Conservation (phyloP, 495 filamentous ascomycete species). For the Jackrogersella minutella region DNA sequence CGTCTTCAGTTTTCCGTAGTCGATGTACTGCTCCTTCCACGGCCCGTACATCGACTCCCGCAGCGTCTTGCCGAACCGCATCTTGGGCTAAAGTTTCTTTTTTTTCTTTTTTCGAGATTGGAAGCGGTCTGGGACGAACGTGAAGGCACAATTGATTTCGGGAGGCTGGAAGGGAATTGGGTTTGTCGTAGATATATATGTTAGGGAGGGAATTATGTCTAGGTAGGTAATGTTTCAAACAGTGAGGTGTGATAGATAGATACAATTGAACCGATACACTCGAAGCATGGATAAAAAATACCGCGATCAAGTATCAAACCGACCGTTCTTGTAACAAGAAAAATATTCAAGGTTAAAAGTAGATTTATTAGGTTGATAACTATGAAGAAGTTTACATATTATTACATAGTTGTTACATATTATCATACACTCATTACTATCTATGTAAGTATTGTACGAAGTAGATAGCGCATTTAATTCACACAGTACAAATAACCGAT, state of each 20-base stretch:
- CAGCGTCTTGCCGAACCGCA: conserved; percentile 94
- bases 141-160: neutral
- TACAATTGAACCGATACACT: neutral
- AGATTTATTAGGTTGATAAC: neutral
- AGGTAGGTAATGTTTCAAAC: neutral
- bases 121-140: neutral
- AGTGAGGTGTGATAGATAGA: neutral
- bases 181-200: neutral
- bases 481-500: no score
- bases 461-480: no score
- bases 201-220: neutral
- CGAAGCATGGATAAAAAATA: neutral
- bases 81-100: conserved; percentile 49
- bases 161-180: neutral
- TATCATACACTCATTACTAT: no score
- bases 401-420: no score
- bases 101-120: neutral
- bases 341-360: neutral
- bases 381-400: neutral
- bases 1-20: conserved; percentile 90
- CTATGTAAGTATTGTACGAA: no score
- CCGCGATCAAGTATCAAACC: conserved; percentile 9
- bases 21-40: conserved; percentile 93
- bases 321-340: neutral
- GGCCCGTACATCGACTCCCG: conserved; percentile 80